A percentile compares a stretch with the other conserved stretches of the same genome.
These are phyloP conservation scores for Jamesozyma piceae DNA, from an alignment of 805 yeast species.

Conservation along the genomic window DNA sequence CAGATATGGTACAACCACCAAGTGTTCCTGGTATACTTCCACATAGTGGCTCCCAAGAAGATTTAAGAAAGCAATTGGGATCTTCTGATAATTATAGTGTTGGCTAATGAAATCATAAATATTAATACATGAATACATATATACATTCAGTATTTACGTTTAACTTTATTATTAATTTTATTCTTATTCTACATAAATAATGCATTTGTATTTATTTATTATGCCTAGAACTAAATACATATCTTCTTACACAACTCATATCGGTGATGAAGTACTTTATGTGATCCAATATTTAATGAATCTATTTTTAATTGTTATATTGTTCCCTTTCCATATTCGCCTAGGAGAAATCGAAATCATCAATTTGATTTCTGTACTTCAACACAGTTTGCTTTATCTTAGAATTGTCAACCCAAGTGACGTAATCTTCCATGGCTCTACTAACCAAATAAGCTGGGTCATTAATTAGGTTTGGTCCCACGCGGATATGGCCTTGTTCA, in stretches of 20 bases:
- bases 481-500: slow-evolving; percentile 96
- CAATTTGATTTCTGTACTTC: slow-evolving; percentile 70
- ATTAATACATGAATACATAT: background rate
- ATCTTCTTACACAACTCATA: too few species aligned
- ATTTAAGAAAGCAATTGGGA: slow-evolving; percentile 34
- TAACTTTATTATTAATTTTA: background rate
- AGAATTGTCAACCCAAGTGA: slow-evolving; percentile 95
- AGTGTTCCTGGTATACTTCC: slow-evolving; percentile 29
- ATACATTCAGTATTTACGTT: background rate
- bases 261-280: too few species aligned
- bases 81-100: slow-evolving; percentile 31
- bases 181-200: background rate
- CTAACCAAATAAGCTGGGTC: slow-evolving; percentile 94
- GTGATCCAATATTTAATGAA: too few species aligned
- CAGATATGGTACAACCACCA: slow-evolving; percentile 26
- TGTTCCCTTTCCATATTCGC: background rate
- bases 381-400: slow-evolving; percentile 86
- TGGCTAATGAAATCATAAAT: background rate
- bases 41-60: slow-evolving; percentile 32
- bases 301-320: too few species aligned
- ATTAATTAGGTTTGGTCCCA: slow-evolving; percentile 90
- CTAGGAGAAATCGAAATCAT: slow-evolving; percentile 45
- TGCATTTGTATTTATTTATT: background rate
- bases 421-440: slow-evolving; percentile 87
- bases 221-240: background rate